A percentile compares a stretch with the other conserved stretches of the same genome.
phyloP scores from a whole-genome alignment of 208 protist genomes.

The Leishmania arabica region DNA sequence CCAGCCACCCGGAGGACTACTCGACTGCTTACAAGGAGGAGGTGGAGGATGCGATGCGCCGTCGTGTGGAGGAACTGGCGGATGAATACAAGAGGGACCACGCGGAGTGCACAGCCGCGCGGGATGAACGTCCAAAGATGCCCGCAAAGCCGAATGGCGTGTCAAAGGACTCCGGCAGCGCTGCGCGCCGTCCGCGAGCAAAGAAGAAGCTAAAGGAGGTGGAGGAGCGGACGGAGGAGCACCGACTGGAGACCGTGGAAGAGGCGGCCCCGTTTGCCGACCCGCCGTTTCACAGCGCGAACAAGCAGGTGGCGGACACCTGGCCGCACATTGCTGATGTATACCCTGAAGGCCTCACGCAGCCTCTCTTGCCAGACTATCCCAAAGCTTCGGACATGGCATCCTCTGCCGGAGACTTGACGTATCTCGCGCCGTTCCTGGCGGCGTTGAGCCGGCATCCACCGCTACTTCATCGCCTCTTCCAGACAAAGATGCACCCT shows the following conservation, averaged over 20 bases:
- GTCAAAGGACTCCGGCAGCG: neutral
- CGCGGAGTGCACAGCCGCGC: neutral
- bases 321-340: slow-evolving; percentile 74
- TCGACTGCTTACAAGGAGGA: slow-evolving; percentile 17
- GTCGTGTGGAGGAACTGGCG: slow-evolving; percentile 20
- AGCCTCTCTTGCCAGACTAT: slow-evolving; percentile 5
- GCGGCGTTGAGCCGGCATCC: slow-evolving; percentile 64
- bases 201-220: slow-evolving; percentile 19
- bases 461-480: slow-evolving; percentile 53
- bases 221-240: slow-evolving; percentile 25
- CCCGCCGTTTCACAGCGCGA: slow-evolving; percentile 54
- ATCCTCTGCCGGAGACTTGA: slow-evolving; percentile 36
- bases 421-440: slow-evolving; percentile 76
- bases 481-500: slow-evolving; percentile 49
- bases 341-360: slow-evolving; percentile 20
- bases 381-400: slow-evolving; percentile 28
- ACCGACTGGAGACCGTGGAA: slow-evolving; percentile 21
- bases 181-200: slow-evolving; percentile 10
- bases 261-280: slow-evolving; percentile 13
- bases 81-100: slow-evolving; percentile 23
- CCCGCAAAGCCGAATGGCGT: slow-evolving; percentile 4
- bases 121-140: neutral
- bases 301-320: slow-evolving; percentile 51
- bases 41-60: slow-evolving; percentile 23
- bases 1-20: slow-evolving; percentile 14